Evolutionary conservation across 1,284 basidiomycete genomes (phyloP).

Genomic region (Trametes polyzona): DNA sequence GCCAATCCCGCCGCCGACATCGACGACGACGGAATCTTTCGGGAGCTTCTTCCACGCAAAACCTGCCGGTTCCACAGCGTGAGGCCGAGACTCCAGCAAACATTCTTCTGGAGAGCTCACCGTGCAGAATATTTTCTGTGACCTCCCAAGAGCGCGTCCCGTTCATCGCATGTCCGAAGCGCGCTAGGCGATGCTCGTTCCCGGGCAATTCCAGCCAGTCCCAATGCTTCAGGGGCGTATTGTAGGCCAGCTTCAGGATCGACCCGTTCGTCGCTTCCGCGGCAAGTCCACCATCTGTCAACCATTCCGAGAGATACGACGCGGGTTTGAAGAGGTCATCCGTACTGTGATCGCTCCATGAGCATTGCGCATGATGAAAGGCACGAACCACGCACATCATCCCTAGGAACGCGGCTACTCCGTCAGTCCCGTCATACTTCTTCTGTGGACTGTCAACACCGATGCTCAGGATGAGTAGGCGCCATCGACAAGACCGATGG

Average conservation of each 20-base stretch:
- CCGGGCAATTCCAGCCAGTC: constrained; percentile 29
- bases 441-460: constrained; percentile 9
- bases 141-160: constrained; percentile 24
- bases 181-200: constrained; percentile 20
- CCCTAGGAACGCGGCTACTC: constrained; percentile 1
- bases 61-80: constrained; percentile 2
- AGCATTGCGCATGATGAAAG: background rate
- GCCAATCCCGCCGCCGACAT: constrained; percentile 33
- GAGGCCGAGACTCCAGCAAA: too few relatives aligned
- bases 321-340: constrained; percentile 36
- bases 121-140: constrained; percentile 23
- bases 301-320: constrained; percentile 34
- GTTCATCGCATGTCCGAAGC: constrained; percentile 30
- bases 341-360: constrained; percentile 20
- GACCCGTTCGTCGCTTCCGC: constrained; percentile 19
- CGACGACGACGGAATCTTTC: constrained; percentile 23
- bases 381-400: constrained; percentile 24
- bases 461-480: too few relatives aligned
- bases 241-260: constrained; percentile 28
- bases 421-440: constrained; percentile 29
- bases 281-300: too few relatives aligned
- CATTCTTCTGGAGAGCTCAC: too few relatives aligned
- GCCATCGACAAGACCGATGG: too few relatives aligned
- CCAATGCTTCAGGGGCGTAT: constrained; percentile 24
- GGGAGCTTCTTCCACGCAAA: constrained; percentile 21